Evolutionary conservation across 2,329 filamentous ascomycete genomes (phyloP), one percentile per base, ranked within the genome.

Genomic region (Tolypocladium inflatum): DNA sequence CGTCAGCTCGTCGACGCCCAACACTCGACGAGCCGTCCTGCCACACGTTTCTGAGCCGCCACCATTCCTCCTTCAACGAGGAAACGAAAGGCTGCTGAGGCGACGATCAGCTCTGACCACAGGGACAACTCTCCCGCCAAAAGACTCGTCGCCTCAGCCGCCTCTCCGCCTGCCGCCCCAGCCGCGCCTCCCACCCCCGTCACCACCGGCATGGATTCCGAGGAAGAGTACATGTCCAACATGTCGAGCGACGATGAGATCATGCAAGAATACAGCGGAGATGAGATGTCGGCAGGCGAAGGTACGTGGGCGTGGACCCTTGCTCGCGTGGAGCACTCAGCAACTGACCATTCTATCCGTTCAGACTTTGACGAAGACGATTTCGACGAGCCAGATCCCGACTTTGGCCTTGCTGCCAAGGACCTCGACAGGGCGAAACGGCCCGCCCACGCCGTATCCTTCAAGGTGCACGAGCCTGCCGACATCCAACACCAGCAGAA

Each of bases 161-260:
- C 75, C 71, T 60, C 63, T 42, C 62, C 64, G 52, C 55, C 63
- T 58, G 75, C 76, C 50, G 80, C 82, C 45, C 84, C 85, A 26
- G 81, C 82, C 19, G 83, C 82, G 6, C 81, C 83, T 35, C 72
- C 81, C 59, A 86, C 83, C 54, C 76, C 72, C n/a, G 69, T 70
- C 26, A 79, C 75, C 55, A 77, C 77, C 72, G 83, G 78, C 63
- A 97, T 97, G 92, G 91, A 96, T 76, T 97, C 92, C 10, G 93
- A 97, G 67, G 91, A 97, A 68, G 93, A 97, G 60, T 92, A 92
- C 73, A 88, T 94, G 82, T 95, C 89, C 66, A 85, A 86, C 69
- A 80, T 87, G 66, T 93, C 90, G 48, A 96, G 67, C 63, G 87
- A 87, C 48, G 86, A 87, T 57, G 87, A 89, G 63, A 83, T 90